Conservation (phyloP, 345 rosid genomes). For the Boechera retrofracta region DNA sequence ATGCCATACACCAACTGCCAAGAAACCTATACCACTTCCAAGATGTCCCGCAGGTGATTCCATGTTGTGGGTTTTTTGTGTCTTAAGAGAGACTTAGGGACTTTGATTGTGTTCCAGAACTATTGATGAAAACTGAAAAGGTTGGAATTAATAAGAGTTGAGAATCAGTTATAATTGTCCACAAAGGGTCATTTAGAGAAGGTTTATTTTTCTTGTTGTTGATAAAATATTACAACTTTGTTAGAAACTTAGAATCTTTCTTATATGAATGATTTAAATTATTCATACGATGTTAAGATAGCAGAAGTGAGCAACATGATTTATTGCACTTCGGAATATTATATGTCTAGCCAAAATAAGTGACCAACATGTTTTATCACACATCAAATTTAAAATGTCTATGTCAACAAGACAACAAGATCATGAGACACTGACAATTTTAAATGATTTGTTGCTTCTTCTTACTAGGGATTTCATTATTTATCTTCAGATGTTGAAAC, state of each 20-base stretch:
- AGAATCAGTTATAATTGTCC: background rate
- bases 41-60: conserved; percentile 77
- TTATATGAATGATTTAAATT: background rate
- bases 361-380: background rate
- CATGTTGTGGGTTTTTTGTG: conserved; percentile 41
- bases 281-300: background rate
- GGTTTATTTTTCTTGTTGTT: background rate
- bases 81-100: background rate
- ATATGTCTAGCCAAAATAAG: background rate
- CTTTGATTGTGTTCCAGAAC: background rate
- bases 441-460: background rate
- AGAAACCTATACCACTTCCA: conserved; percentile 63
- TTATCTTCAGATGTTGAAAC: background rate
- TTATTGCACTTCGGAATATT: background rate
- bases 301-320: conserved; percentile 25
- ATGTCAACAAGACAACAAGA: conserved; percentile 15
- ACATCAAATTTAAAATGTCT: background rate
- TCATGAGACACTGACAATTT: background rate
- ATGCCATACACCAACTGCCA: conserved; percentile 69
- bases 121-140: background rate
- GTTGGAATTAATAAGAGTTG: background rate
- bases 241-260: background rate
- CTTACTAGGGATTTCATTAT: background rate
- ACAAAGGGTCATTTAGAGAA: background rate
- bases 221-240: background rate